These are phyloP conservation scores for Ogataea ramenticola DNA, from an alignment of 805 yeast genomes.

Conservation along the genomic window DNA sequence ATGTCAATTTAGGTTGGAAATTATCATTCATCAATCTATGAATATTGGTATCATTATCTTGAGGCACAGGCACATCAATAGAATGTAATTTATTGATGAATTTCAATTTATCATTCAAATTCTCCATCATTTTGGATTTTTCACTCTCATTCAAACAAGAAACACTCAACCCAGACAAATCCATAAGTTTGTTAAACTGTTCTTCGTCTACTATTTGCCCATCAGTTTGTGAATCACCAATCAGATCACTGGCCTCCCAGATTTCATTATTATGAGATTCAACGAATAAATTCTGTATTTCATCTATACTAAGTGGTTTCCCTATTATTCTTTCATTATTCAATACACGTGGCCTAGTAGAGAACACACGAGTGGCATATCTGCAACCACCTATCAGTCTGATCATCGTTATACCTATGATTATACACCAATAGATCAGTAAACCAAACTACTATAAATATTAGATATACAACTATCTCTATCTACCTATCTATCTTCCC, in stretches of 20 bases:
- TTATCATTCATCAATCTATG: constrained; percentile 24
- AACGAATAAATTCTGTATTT: constrained; percentile 12
- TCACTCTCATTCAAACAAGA: constrained; percentile 17
- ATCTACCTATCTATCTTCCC: too few species aligned
- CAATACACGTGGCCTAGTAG: too few species aligned
- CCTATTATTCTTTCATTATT: constrained; percentile 3
- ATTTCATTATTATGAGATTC: constrained; percentile 2
- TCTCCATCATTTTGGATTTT: constrained; percentile 22
- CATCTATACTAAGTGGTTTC: constrained; percentile 6
- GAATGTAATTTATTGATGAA: constrained; percentile 40
- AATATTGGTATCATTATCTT: not conserved
- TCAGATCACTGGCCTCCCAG: constrained; percentile 2
- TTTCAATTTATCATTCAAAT: constrained; percentile 40
- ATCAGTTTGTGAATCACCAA: constrained; percentile 5
- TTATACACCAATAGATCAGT: too few species aligned
- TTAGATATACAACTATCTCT: too few species aligned
- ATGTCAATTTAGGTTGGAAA: constrained; percentile 16
- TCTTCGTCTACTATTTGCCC: constrained; percentile 7
- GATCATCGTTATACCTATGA: too few species aligned
- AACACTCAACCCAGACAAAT: constrained; percentile 42
- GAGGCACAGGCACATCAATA: constrained; percentile 8
- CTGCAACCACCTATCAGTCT: too few species aligned
- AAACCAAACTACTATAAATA: too few species aligned
- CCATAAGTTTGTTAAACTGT: constrained; percentile 28
- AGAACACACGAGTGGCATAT: too few species aligned